These are phyloP conservation scores for Russula abietina DNA, from an alignment of 768 basidiomycete species.

Conservation along the genomic window DNA sequence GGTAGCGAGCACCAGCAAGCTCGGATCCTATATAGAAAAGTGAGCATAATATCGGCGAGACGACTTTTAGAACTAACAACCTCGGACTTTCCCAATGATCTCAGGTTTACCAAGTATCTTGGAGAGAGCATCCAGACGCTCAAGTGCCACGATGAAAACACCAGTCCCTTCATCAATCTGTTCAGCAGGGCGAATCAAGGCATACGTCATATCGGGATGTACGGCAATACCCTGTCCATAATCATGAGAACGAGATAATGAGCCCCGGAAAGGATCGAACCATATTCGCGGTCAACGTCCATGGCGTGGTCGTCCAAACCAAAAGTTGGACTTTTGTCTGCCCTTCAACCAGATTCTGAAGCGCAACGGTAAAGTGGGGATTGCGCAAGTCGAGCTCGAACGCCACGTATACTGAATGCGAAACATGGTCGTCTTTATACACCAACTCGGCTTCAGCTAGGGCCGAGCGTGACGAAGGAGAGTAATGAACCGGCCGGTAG, in stretches of 20 bases:
- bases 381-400: slow-evolving; percentile 50
- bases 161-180: slow-evolving; percentile 21
- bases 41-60: not conserved
- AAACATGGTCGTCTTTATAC: slow-evolving; percentile 85
- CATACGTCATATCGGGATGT: slow-evolving; percentile 65
- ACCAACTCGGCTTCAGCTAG: slow-evolving; percentile 91
- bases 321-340: slow-evolving; percentile 46
- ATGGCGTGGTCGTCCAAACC: slow-evolving; percentile 97
- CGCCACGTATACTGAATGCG: slow-evolving; percentile 79
- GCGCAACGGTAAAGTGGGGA: slow-evolving; percentile 1
- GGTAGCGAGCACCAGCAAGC: slow-evolving; percentile 57
- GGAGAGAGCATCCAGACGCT: slow-evolving; percentile 31
- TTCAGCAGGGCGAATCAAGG: slow-evolving; percentile 36
- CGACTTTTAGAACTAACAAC: not conserved
- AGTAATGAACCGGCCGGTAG: slow-evolving; percentile 89
- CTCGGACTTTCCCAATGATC: slow-evolving; percentile 32
- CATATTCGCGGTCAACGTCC: slow-evolving; percentile 96
- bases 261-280: slow-evolving; percentile 37
- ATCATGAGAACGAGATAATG: slow-evolving; percentile 12
- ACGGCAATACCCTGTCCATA: slow-evolving; percentile 77
- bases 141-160: slow-evolving; percentile 34
- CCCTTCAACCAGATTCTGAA: slow-evolving; percentile 33
- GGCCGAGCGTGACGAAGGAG: slow-evolving; percentile 90
- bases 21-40: slow-evolving; percentile 35
- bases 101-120: slow-evolving; percentile 35